Evolutionary conservation across 148 eudicot genomes (phyloP), one percentile per base, ranked within the genome.

Genomic region (Vaccinium vitisidaea): DNA sequence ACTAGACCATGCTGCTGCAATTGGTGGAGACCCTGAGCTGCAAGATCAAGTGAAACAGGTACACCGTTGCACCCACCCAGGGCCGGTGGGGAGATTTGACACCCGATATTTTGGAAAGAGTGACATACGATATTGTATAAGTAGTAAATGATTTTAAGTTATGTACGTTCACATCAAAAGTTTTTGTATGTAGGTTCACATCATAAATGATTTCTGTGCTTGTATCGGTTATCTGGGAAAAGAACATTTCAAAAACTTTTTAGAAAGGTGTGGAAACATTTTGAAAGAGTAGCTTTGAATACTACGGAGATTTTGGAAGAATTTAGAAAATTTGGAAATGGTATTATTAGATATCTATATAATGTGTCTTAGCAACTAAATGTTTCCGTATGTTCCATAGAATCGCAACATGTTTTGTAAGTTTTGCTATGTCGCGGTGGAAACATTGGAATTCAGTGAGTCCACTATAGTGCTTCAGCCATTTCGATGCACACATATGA

Each of bases 1-100:
- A 8, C 8, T 86, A n/a, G 91, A 90, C 69, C 54, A 30, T 19
- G 56, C 16, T 5, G 74, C 86, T 74, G 82, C 87, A 55, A 12
- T 82, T 49, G 83, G 85, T 69, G 86, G 80, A 11, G 88, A 86
- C 30, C 76, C 79, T 16, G 92, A 88, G 50, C 50, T 92, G 70
- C 93, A 89, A 52, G 97, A 91, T 82, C 97, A 92, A 89, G 95
- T 94, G 27, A 86, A 69, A 69, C 74, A 69, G 74, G 74, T 69
- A 25, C 39, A 27, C 2, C 1, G 11, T 18, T 16, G 61, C 61
- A 56, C 21, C 21, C 61, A 6, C 5, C 21, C 21, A 5, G 61
- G 61, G 10, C 10, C 52, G 52, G 52, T 6, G 8, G 10, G 52
- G 61, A 21, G 2, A 4, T 8, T 63, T 63, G 70, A n/a, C 13